Base-by-base conservation (phyloP, 2,329 filamentous ascomycete genomes). In the Lecanoromycetidae sp. region DNA sequence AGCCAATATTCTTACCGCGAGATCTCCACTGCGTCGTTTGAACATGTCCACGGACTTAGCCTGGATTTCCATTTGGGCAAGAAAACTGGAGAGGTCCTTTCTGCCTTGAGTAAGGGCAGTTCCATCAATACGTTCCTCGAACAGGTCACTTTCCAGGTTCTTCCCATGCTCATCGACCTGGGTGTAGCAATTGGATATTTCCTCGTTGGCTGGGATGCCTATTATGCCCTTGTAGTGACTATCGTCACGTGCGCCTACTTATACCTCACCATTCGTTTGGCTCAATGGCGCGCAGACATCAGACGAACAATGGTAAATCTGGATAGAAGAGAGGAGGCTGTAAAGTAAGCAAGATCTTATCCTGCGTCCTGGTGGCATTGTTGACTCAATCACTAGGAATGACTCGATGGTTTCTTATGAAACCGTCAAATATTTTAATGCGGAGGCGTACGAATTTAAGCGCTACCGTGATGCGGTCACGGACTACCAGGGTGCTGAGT, bases 361-460 rank as follows among this genome's bases (percentile, higher is more conserved):
- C n/a, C n/a, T 23, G 19, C 10, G 15, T 17, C 9, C 46, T 46
- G 27, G 48, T 33, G 43, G 23, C 23, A 5, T 22, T 30, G 27
- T 49, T 48, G 41, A 46, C 39, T 27, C 26, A 17, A 38, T 49
- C 29, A 13, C 10, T 52, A 76, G 72, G 67, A 96, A 95, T 61
- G 91, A 98, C 63, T 96, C 91, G 0, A 91, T 98, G 70, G 87
- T 91, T 52, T 94, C 87, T n/a, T 98, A 96, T 63, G 91, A 98
- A 68, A 90, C 84, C 2, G 85, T 90, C 61, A 91, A 90, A 61
- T 90, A 90, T 59, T 91, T 91, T 71, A 90, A 90, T 57, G 84
- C 84, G 6, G 85, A 90, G 59, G 71, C 76, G 2, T 88, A 84
- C 59, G 85, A 91, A 59, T 87, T 87, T 55, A 69, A 73, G 40